Evolutionary conservation across 371 early-diverging fungal species (phyloP), one percentile per base, ranked within the genome.

Genomic region (Sporodiniella umbellata): DNA sequence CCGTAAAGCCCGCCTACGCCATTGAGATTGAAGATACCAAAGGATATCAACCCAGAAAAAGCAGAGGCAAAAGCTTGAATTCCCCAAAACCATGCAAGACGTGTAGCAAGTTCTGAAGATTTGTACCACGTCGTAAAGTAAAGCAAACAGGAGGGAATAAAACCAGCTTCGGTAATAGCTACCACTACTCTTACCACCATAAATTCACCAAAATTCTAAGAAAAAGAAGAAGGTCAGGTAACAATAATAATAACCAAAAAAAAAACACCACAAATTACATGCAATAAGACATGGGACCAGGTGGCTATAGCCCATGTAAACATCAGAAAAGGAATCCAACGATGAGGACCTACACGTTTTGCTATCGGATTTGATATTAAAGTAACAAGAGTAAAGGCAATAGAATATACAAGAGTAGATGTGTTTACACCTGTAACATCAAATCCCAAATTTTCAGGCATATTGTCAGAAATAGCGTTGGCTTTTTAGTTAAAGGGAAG

Each of bases 81-180:
- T 14, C 75, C 76, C 85, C 85, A 85, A 47, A 85, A 82, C 56
- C 66, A 79, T 39, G 62, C 62, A 1, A 85, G 64, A 7, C 85
- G 65, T 7, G 79, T 65, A 2, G 79, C 83, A 49, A 85, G 61
- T 44, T 83, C 85, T 1, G 50, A 58, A 2, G 72, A 68, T 48
- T 79, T 85, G 71, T 85, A 85, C 64, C 72, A 82, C 0, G 68
- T 60, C 0, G 80, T 78, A 8, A 85, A 64, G 48, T 85, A 83
- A 28, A 71, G 62, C 14, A 82, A 52, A 28, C 78, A 75, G 0
- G 79, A 72, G 1, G 85, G 84, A 47, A 85, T 82, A 28, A 78
- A 80, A 1, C 86, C 86, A 22, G 78, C 86, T 60, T 68, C 64
- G 38, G 64, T 69, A 6, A 68, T 38, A 2, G 67, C 72, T 54